Evolutionary conservation across 805 yeast species (phyloP).

Genomic region (Diddensiella caesifluorescens): DNA sequence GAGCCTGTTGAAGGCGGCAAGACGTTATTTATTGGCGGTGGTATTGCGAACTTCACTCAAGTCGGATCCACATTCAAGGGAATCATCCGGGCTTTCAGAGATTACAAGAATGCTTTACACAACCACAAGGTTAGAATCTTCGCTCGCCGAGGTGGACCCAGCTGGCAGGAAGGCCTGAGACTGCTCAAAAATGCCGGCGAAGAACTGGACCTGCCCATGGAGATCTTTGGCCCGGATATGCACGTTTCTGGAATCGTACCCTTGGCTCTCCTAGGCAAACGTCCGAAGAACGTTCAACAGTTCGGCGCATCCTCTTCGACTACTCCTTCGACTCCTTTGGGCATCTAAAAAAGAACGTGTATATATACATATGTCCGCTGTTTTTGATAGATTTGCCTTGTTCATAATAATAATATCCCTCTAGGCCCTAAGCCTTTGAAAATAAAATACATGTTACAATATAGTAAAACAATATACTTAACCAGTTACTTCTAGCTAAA

Average conservation of each 20-base stretch:
- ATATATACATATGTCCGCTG: too few relatives aligned
- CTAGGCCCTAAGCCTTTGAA: too few relatives aligned
- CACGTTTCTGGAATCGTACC: constrained; percentile 45
- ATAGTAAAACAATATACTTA: too few relatives aligned
- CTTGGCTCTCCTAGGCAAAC: constrained; percentile 37
- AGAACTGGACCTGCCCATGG: constrained; percentile 42
- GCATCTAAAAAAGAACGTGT: constrained; percentile 16
- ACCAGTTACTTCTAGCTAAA: too few relatives aligned
- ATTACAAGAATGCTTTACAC: constrained; percentile 34
- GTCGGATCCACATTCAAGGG: constrained; percentile 46
- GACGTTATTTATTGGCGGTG: constrained; percentile 43
- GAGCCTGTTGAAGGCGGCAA: constrained; percentile 38
- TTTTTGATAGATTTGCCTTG: too few relatives aligned
- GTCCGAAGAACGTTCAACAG: constrained; percentile 36
- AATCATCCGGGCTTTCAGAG: constrained; percentile 44
- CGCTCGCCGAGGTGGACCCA: constrained; percentile 45
- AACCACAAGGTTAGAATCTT: constrained; percentile 38
- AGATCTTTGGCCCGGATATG: constrained; percentile 47
- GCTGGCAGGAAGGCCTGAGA: constrained; percentile 46
- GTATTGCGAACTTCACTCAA: constrained; percentile 45
- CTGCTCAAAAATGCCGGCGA: constrained; percentile 41
- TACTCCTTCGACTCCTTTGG: constrained; percentile 27
- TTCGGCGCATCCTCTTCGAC: constrained; percentile 34
- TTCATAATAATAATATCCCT: too few relatives aligned
- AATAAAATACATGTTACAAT: too few relatives aligned